Percentiles rank a stretch among this genome's conserved stretches.
Conservation (phyloP, 2,329 filamentous ascomycete genomes). For the Uncinocarpus reesii region DNA sequence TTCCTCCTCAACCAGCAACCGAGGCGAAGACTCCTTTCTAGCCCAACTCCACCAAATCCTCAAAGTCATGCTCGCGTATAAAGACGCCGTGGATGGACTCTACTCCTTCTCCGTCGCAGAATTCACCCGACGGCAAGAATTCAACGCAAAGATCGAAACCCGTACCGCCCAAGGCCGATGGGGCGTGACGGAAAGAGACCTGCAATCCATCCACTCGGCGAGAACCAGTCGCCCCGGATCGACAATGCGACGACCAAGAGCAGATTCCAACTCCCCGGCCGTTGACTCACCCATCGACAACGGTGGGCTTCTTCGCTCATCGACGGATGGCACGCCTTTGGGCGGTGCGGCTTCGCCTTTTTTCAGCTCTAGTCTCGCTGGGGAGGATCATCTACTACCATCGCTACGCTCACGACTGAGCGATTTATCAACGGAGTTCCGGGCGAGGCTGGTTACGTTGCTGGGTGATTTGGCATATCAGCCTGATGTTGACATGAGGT, state of each 20-base stretch:
- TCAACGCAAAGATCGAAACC: slow-evolving; percentile 60
- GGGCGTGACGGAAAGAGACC: slow-evolving; percentile 50
- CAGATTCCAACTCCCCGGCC: slow-evolving; percentile 20
- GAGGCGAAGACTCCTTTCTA: slow-evolving; percentile 69
- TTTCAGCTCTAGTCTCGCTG: slow-evolving; percentile 3
- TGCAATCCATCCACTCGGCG: slow-evolving; percentile 21
- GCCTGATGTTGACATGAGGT: slow-evolving; percentile 88
- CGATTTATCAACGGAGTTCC: slow-evolving; percentile 65
- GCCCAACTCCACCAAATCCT: slow-evolving; percentile 84
- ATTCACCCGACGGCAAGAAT: slow-evolving; percentile 83
- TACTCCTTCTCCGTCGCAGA: slow-evolving; percentile 94
- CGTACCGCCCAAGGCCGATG: slow-evolving; percentile 55
- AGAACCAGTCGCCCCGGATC: slow-evolving; percentile 21
- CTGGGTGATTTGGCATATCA: slow-evolving; percentile 87
- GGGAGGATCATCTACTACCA: slow-evolving; percentile 57
- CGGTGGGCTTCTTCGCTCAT: background rate
- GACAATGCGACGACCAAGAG: slow-evolving; percentile 17
- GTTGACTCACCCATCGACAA: slow-evolving; percentile 15
- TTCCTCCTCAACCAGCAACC: slow-evolving; percentile 29
- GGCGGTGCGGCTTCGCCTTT: background rate
- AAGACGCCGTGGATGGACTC: slow-evolving; percentile 83
- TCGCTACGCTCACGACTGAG: slow-evolving; percentile 63
- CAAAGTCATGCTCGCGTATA: slow-evolving; percentile 86
- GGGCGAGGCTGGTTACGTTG: slow-evolving; percentile 63
- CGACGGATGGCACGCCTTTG: slow-evolving; percentile 12